Base-by-base conservation (phyloP, 495 filamentous ascomycete genomes). In the Viridothelium virens region DNA sequence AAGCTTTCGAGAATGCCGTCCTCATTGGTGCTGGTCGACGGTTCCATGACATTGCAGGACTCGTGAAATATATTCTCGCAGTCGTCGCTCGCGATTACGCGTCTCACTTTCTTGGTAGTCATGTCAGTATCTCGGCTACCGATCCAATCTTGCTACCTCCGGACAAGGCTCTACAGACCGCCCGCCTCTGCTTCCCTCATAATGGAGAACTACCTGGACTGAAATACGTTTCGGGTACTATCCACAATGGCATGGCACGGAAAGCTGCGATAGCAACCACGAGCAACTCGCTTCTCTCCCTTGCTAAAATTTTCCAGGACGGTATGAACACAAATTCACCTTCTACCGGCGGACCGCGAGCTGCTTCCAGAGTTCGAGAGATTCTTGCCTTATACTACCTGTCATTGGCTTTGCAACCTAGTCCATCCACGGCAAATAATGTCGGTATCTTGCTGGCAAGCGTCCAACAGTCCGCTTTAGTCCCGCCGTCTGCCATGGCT, bases 271-370 rank as follows among this genome's bases (percentile, higher is more conserved):
- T 96, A 11, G 92, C 91, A 6, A 97, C 92, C 2, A 96, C 92
- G 2, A 97, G 93, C 77, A 99, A 99, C 74, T 94, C 92, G 16
- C 78, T 99, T 7, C 83, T 99, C 2, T 97, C 93, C 0, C 79
- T 99, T 61, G 94, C 94, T 34, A 99, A 99, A 76, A 97, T 99
- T 56, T 97, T 96, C 70, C 94, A 99, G 75, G 94, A 99, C 78
- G 89, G 92, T n/a, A 96, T 97, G 90, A 82, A 79, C 33, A 89
- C 91, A 6, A 92, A 85, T 67, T 85, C 87, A 39, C 85, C 84
- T 18, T 77, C 83, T 41, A 78, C 82, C 2, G 82, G 86, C 38
- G 80, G 82, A 46, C 79, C 80, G 33, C 79, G 87, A 48, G 79
- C 87, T 11, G 83, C 88, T 2, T 86, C 88, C 48, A 87, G 90